A percentile compares a stretch with the other conserved stretches of the same genome.
Conservation (phyloP, 345 rosid species). For the Capsella bursapastoris region DNA sequence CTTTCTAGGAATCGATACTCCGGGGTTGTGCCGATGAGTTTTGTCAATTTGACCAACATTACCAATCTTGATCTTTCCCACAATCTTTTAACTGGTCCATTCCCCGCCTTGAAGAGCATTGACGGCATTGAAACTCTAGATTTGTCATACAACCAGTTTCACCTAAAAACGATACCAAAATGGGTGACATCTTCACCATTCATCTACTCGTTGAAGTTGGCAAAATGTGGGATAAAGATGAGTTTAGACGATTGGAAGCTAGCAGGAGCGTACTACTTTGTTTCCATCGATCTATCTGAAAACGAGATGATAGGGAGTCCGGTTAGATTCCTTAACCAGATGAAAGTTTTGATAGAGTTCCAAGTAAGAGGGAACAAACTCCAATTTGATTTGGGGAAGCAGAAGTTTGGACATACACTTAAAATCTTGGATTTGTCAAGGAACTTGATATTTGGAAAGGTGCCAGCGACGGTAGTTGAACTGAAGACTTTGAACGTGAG, state of each 20-base stretch:
- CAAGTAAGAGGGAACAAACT: slow-evolving; percentile 57
- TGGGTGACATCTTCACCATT: slow-evolving; percentile 74
- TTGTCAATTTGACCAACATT: slow-evolving; percentile 65
- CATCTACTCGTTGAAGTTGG: slow-evolving; percentile 66
- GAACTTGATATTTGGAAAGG: slow-evolving; percentile 61
- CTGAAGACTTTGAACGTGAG: slow-evolving; percentile 56
- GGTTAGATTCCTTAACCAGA: slow-evolving; percentile 52
- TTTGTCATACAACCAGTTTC: slow-evolving; percentile 64
- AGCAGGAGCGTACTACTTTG: slow-evolving; percentile 54
- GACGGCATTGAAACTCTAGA: slow-evolving; percentile 71
- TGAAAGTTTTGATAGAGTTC: slow-evolving; percentile 57
- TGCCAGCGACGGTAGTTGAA: slow-evolving; percentile 51
- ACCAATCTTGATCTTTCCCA: slow-evolving; percentile 69
- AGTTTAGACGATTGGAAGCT: slow-evolving; percentile 60
- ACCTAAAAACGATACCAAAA: slow-evolving; percentile 58
- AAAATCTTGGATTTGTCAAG: slow-evolving; percentile 56
- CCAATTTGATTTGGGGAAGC: slow-evolving; percentile 54
- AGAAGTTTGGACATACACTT: slow-evolving; percentile 48
- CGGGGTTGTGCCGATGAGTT: slow-evolving; percentile 58
- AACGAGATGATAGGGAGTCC: slow-evolving; percentile 68
- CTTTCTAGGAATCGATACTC: slow-evolving; percentile 57
- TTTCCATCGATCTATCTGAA: slow-evolving; percentile 62
- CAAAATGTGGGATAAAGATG: slow-evolving; percentile 66
- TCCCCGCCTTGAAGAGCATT: slow-evolving; percentile 58
- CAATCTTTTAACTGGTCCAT: slow-evolving; percentile 64